Conservation (phyloP, 257 asterid genomes). For the Forsythia suspensa region DNA sequence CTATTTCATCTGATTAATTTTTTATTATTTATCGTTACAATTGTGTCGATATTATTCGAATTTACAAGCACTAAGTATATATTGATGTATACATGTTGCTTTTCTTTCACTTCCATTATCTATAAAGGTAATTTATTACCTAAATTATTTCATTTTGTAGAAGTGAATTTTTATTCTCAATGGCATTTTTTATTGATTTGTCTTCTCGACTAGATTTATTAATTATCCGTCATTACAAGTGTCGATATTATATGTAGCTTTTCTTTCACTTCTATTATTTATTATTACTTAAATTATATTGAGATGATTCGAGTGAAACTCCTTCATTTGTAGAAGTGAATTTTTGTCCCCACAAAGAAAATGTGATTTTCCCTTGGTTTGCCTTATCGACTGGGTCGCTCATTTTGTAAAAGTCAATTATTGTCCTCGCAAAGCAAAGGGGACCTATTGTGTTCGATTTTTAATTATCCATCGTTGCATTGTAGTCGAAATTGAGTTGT, state of each 20-base stretch:
- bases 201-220: not conserved
- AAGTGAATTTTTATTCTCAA: not conserved
- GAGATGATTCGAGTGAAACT: not conserved
- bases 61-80: no score
- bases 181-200: not conserved
- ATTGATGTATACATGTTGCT: no score
- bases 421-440: not conserved
- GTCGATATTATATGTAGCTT: not conserved
- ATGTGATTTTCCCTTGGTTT: not conserved
- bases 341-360: not conserved
- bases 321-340: not conserved
- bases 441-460: not conserved
- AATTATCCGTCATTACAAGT: not conserved
- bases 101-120: no score
- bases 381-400: not conserved
- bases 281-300: no score
- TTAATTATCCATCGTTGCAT: no score
- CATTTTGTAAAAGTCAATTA: no score
- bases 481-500: no score
- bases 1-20: not conserved
- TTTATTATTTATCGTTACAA: not conserved
- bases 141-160: no score
- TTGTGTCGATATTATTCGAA: no score
- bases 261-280: no score
- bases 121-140: no score